Evolutionary conservation across 2,329 filamentous ascomycete species (phyloP), one percentile per base, ranked within the genome.

Genomic region (Beauveria caledonica): DNA sequence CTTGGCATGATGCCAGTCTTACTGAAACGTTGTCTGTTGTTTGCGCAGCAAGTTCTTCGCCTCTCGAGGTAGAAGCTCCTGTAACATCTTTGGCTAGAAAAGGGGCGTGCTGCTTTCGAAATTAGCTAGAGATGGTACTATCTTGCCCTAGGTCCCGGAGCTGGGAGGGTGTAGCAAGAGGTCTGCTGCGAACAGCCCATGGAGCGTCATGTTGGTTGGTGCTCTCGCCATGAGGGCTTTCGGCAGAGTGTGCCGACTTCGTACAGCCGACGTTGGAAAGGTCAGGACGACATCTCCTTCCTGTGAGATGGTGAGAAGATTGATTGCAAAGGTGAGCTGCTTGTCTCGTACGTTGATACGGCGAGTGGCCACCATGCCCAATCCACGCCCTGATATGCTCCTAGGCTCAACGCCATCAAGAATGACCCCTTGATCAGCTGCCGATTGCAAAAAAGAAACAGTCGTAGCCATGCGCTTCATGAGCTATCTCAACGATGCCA

Each of bases 101-200:
- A 83, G 68, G 9, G 70, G 69, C 15, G 48, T 36, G 66, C 72
- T 68, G 19, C 33, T 25, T 4, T 59, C 40, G 23, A 64, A 64
- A 29, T 58, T 45, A 3, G 10, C 27, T 2, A 51, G 49, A 11
- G 36, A 15, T 9, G 61, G 63, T 36, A 62, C 45, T 13, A 60
- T 19, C 36, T 25, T 60, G 19, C 23, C 21, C 57, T 40, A 60
- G 11, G 11, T 17, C 10, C 17, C 36, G 10, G 51, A 53, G 10
- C 17, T 13, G 1, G 50, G 21, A 15, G 58, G 58, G 1, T 62
- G 52, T 29, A 64, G 76, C 6, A 83, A 80, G 15, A 92, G 75
- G 64, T 86, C 84, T 1, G 87, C 82, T 10, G 90, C 89, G 1
- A 95, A 76, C 19, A 90, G 80, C 8, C 86, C 87, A 63, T 95